Evolutionary conservation across 1,284 basidiomycete genomes (phyloP).

Genomic region (Heterobasidion irregulare): DNA sequence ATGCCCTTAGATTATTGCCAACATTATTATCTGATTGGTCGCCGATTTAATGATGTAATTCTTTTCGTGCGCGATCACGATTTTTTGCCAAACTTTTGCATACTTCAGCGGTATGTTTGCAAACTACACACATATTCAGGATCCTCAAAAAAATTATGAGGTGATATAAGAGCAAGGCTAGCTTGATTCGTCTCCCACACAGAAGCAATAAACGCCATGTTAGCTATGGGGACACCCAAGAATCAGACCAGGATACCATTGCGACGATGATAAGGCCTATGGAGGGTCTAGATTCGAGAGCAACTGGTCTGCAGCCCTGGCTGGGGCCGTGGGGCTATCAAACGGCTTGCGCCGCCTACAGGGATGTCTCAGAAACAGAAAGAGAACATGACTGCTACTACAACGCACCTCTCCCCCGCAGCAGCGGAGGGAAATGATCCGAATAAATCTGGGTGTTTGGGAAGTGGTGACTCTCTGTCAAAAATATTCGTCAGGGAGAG

Average conservation of each 20-base stretch:
- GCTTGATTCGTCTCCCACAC: too few species aligned
- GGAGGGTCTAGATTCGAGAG: conserved; percentile 31
- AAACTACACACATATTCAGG: too few species aligned
- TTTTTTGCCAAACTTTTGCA: too few species aligned
- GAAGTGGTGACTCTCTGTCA: conserved; percentile 81
- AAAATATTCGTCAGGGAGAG: neutral
- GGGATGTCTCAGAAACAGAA: neutral
- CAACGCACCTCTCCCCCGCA: conserved; percentile 87
- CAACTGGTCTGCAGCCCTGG: conserved; percentile 52
- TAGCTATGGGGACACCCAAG: too few species aligned
- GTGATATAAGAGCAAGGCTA: too few species aligned
- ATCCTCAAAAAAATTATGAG: too few species aligned
- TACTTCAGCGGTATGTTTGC: too few species aligned
- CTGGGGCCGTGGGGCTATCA: conserved; percentile 71
- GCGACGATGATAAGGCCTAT: neutral
- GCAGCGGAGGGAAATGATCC: conserved; percentile 94
- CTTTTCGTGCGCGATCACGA: too few species aligned
- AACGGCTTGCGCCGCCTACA: conserved; percentile 65
- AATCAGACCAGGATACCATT: neutral
- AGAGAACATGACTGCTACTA: neutral
- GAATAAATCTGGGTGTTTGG: conserved; percentile 97
- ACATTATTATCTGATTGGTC: too few species aligned
- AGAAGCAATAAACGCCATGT: too few species aligned
- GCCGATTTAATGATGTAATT: too few species aligned
- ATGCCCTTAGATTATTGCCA: too few species aligned